Evolutionary conservation across 2,329 filamentous ascomycete genomes (phyloP), one percentile per base, ranked within the genome.

Genomic region (Apiospora koreana): DNA sequence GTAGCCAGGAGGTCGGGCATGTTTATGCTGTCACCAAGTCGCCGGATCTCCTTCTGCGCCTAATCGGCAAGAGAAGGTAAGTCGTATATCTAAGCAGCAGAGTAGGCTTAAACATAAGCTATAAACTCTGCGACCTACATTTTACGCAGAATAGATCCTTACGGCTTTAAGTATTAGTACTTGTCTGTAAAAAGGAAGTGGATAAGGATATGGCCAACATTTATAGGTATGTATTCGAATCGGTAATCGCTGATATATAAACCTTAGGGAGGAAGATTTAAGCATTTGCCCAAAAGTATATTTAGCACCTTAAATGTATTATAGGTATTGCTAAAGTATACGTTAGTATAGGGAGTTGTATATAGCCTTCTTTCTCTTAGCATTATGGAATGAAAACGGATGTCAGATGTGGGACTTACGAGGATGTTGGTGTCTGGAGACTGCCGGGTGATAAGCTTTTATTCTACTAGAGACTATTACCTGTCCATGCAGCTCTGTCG

Each of bases 131-230:
- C 46, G 35, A 69, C 65, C 14, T 67, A 28, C 42, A 66, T 74
- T 43, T 76, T 72, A 18, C 67, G 25, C 4, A 31, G 50, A 21
- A 71, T 71, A 0, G 43, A 62, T 42, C 74, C 73, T 67, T 73
- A 68, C 21, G 73, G 74, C 43, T 70, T 70, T 21, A 77, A 73
- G 28, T 71, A 74, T 65, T 77, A 73, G 46, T 76, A 77, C 16
- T 69, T 74, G 67, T 69, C 72, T 14, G 75, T 75, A 6, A 74
- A 73, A 62, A 77, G 71, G 65, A 74, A 74, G 62, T 76, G 74
- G 58, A 75, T 74, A 18, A 77, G 68, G 25, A 75, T 70, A 67
- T 77, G 75, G 16, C 74, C 72, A 54, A 71, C 65, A 7, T 65
- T 58, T 2, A 69, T 69, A 46, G 72, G 69, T 9, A 77, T 68